These are phyloP conservation scores for Ophiostoma piceae DNA, from an alignment of 2,329 filamentous ascomycete genomes.

Conservation along the genomic window DNA sequence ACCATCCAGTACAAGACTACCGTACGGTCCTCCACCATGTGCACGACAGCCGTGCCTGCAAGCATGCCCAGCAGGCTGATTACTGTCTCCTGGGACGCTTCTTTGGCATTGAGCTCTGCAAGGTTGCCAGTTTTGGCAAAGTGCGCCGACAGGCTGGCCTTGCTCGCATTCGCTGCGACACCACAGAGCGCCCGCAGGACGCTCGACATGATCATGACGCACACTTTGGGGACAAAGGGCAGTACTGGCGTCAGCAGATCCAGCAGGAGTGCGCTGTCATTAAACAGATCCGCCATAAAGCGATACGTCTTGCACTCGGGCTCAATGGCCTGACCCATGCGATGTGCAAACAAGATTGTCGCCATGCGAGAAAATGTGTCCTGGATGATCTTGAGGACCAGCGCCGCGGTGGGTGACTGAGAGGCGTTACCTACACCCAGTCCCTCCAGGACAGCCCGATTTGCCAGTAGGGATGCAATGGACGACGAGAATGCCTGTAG, in stretches of 20 bases:
- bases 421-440: conserved; percentile 78
- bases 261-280: conserved; percentile 80
- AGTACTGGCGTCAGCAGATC: conserved; percentile 75
- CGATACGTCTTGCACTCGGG: conserved; percentile 89
- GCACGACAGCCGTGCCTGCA: conserved; percentile 74
- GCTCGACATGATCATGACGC: conserved; percentile 47
- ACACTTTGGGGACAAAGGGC: conserved; percentile 47
- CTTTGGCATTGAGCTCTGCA: conserved; percentile 89
- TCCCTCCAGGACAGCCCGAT: conserved; percentile 70
- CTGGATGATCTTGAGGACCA: conserved; percentile 77
- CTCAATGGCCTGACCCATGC: conserved; percentile 74
- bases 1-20: conserved; percentile 72
- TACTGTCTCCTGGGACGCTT: conserved; percentile 91
- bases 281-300: conserved; percentile 81
- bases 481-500: conserved; percentile 80
- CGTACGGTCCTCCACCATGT: conserved; percentile 61
- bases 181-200: conserved; percentile 66
- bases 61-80: conserved; percentile 86
- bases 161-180: conserved; percentile 82
- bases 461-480: conserved; percentile 73
- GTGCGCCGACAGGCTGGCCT: conserved; percentile 85
- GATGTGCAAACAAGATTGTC: conserved; percentile 81
- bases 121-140: conserved; percentile 84
- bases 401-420: conserved; percentile 71
- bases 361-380: conserved; percentile 75